phyloP scores from a whole-genome alignment of 352 stramenopile species.

The Pythium brachiatum region DNA sequence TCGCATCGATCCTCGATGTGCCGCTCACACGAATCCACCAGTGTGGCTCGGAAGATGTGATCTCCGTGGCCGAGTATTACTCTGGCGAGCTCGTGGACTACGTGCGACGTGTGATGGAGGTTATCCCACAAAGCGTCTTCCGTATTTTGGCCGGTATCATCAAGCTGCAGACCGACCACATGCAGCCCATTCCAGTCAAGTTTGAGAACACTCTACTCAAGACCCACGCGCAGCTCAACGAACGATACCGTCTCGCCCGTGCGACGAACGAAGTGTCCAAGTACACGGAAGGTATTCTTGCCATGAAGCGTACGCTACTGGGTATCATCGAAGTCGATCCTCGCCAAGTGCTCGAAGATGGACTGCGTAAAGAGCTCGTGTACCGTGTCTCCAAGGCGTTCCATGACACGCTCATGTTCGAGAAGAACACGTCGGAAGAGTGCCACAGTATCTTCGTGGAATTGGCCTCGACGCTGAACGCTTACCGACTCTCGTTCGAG shows the following conservation, averaged over 20 bases:
- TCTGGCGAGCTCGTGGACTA: conserved; percentile 93
- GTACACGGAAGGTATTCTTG: conserved; percentile 94
- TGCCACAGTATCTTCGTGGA: conserved; percentile 84
- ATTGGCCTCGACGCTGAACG: conserved; percentile 84
- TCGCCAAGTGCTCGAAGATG: conserved; percentile 91
- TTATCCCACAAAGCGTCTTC: conserved; percentile 95
- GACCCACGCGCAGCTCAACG: conserved; percentile 90
- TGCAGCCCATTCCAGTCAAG: conserved; percentile 90
- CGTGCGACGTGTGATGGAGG: conserved; percentile 92
- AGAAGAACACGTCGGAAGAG: conserved; percentile 81
- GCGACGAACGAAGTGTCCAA: conserved; percentile 95
- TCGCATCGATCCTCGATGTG: conserved; percentile 93
- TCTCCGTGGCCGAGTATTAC: conserved; percentile 94
- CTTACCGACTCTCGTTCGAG: conserved; percentile 90
- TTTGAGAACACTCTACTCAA: conserved; percentile 93
- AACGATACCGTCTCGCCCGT: conserved; percentile 90
- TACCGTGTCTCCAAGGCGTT: conserved; percentile 85
- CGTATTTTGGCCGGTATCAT: conserved; percentile 92
- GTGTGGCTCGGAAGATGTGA: conserved; percentile 90
- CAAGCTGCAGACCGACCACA: conserved; percentile 90
- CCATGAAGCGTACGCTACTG: conserved; percentile 93
- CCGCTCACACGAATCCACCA: conserved; percentile 92
- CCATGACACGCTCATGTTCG: conserved; percentile 85
- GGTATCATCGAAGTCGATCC: conserved; percentile 94
- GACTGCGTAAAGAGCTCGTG: conserved; percentile 93